Evolutionary conservation across 1,284 basidiomycete species (phyloP).

Genomic region (Ceraceosorus bombacis): DNA sequence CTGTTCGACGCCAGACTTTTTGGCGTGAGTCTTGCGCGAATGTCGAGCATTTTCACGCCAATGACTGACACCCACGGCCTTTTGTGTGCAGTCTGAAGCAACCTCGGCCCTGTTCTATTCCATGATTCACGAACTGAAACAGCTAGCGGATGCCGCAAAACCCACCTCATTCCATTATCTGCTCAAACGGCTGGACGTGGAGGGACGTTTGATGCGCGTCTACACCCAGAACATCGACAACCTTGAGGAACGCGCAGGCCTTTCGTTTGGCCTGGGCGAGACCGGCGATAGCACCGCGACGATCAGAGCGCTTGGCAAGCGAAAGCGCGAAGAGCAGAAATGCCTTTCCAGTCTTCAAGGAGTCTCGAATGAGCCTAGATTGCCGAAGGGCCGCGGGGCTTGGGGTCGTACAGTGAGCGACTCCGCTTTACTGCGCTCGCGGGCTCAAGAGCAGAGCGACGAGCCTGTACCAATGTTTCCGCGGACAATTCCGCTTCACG

Average conservation of each 20-base stretch:
- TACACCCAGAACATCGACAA: constrained; percentile 97
- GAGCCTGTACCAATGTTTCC: constrained; percentile 50
- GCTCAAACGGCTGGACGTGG: constrained; percentile 71
- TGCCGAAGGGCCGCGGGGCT: neutral
- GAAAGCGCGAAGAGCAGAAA: constrained; percentile 21
- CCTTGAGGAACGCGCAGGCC: constrained; percentile 71
- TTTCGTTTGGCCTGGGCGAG: constrained; percentile 50
- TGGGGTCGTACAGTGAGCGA: constrained; percentile 15
- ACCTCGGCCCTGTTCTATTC: constrained; percentile 78
- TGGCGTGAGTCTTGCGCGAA: constrained; percentile 57
- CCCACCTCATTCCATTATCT: constrained; percentile 82
- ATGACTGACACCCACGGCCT: neutral
- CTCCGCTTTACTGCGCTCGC: constrained; percentile 26
- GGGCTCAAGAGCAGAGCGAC: constrained; percentile 24
- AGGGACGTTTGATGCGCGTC: constrained; percentile 74
- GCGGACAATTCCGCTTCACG: constrained; percentile 81
- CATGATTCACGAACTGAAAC: constrained; percentile 82
- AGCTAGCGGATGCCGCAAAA: constrained; percentile 67
- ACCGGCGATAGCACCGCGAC: constrained; percentile 26
- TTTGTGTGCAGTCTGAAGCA: constrained; percentile 51
- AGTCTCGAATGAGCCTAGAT: neutral
- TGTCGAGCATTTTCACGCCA: neutral
- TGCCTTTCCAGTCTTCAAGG: neutral
- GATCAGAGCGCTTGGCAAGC: constrained; percentile 26
- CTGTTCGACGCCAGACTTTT: constrained; percentile 85